Evolutionary conservation across 805 yeast species (phyloP).

Genomic region (Candida krabiensis): DNA sequence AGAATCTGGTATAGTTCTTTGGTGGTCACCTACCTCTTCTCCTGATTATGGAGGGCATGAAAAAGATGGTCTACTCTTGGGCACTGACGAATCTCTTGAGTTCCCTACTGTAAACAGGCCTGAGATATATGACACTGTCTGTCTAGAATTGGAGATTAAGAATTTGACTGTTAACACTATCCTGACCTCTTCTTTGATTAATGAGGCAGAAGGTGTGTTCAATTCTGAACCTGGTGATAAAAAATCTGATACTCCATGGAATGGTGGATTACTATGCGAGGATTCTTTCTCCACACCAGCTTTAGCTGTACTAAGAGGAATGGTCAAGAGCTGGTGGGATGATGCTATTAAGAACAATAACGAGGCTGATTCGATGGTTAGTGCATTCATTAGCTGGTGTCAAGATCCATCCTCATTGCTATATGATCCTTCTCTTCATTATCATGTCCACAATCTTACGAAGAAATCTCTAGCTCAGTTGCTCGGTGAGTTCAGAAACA

Average conservation of each 20-base stretch:
- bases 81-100: conserved; percentile 54
- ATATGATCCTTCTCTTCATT: conserved; percentile 76
- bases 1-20: conserved; percentile 67
- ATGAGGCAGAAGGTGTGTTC: conserved; percentile 87
- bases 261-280: conserved; percentile 56
- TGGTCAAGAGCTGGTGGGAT: conserved; percentile 94
- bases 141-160: conserved; percentile 73
- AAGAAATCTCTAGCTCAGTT: conserved; percentile 80
- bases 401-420: conserved; percentile 70
- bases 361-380: conserved; percentile 82
- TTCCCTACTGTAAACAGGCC: conserved; percentile 76
- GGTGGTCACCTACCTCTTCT: conserved; percentile 87
- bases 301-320: conserved; percentile 60
- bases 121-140: conserved; percentile 75
- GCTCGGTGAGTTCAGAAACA: conserved; percentile 70
- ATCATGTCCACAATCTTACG: conserved; percentile 85
- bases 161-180: conserved; percentile 86
- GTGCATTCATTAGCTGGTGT: conserved; percentile 83
- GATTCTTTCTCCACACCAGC: conserved; percentile 83
- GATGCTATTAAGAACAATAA: conserved; percentile 66
- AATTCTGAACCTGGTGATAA: conserved; percentile 48
- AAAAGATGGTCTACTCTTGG: conserved; percentile 48
- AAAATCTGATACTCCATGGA: conserved; percentile 17
- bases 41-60: conserved; percentile 88
- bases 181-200: conserved; percentile 76